A percentile compares a stretch with the other conserved stretches of the same genome.
These are phyloP conservation scores for Spathaspora boniae DNA, from an alignment of 805 yeast species.

Conservation along the genomic window DNA sequence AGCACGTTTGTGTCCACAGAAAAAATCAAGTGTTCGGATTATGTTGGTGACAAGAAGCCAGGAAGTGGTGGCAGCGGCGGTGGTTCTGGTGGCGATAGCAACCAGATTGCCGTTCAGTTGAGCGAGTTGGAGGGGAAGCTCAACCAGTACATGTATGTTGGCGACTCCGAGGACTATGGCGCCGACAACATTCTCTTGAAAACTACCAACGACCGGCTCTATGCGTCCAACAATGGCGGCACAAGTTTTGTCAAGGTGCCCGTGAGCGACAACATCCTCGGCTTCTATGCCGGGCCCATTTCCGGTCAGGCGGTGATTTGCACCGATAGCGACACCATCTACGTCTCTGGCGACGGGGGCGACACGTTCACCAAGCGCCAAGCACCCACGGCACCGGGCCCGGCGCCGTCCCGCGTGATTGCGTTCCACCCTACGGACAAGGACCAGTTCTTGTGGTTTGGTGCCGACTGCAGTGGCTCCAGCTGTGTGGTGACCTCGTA, in stretches of 20 bases:
- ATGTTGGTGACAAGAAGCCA: conserved; percentile 9
- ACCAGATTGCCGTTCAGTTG: conserved; percentile 33
- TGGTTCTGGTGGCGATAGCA: conserved; percentile 10
- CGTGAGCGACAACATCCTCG: conserved; percentile 29
- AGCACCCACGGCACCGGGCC: conserved; percentile 50
- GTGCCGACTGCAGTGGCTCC: conserved; percentile 53
- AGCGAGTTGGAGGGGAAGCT: conserved; percentile 52
- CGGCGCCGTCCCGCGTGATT: conserved; percentile 36
- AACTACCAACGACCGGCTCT: conserved; percentile 50
- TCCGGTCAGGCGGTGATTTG: conserved; percentile 55
- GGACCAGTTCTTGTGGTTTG: conserved; percentile 64
- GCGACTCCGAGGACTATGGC: conserved; percentile 36
- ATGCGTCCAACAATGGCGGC: conserved; percentile 57
- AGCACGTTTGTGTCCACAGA: conserved; percentile 23
- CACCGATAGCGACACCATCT: conserved; percentile 48
- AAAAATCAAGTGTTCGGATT: conserved; percentile 36
- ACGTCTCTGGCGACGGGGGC: conserved; percentile 68
- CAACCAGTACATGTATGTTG: conserved; percentile 57
- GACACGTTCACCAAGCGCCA: conserved; percentile 42
- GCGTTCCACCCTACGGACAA: conserved; percentile 60
- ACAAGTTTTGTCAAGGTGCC: conserved; percentile 35
- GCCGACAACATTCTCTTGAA: conserved; percentile 53
- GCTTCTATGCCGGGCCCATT: conserved; percentile 48
- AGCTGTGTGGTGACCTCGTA: conserved; percentile 59
- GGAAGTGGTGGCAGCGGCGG: conserved; percentile 12